A percentile compares a stretch with the other conserved stretches of the same genome.
Evolutionary conservation across 2,329 filamentous ascomycete genomes (phyloP).

Genomic region (Penicillium sp.): DNA sequence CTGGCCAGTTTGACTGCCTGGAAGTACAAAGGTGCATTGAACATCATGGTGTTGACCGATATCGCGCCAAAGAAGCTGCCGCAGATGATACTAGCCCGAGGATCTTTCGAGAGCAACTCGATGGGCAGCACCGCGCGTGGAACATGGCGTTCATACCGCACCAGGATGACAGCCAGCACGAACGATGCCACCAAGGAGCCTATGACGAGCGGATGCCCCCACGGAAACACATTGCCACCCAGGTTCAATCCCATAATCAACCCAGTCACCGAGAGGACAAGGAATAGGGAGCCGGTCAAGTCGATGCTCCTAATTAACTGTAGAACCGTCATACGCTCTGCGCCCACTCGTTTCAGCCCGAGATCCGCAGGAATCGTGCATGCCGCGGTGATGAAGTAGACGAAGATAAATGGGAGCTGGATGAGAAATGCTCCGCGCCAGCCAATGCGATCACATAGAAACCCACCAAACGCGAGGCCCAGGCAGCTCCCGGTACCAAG

Average conservation of each 20-base stretch:
- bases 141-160: conserved; percentile 44
- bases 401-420: conserved; percentile 50
- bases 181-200: conserved; percentile 45
- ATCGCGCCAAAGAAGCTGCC: conserved; percentile 53
- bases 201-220: conserved; percentile 52
- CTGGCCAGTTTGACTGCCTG: conserved; percentile 69
- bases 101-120: conserved; percentile 46
- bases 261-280: conserved; percentile 48
- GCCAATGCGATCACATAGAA: conserved; percentile 40
- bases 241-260: conserved; percentile 53
- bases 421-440: conserved; percentile 48
- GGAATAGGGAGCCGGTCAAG: conserved; percentile 48
- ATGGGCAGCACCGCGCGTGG: conserved; percentile 52
- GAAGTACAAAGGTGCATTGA: conserved; percentile 72
- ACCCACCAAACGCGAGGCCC: conserved; percentile 41
- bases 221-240: conserved; percentile 53
- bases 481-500: conserved; percentile 39
- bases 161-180: conserved; percentile 39
- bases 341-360: conserved; percentile 45
- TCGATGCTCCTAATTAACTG: conserved; percentile 51
- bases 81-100: conserved; percentile 51
- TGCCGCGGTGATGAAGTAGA: conserved; percentile 44
- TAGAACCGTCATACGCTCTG: conserved; percentile 40
- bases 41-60: conserved; percentile 58
- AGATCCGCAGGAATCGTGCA: conserved; percentile 46